Conservation (phyloP, 345 rosid species). For the Boechera divaricarpa region DNA sequence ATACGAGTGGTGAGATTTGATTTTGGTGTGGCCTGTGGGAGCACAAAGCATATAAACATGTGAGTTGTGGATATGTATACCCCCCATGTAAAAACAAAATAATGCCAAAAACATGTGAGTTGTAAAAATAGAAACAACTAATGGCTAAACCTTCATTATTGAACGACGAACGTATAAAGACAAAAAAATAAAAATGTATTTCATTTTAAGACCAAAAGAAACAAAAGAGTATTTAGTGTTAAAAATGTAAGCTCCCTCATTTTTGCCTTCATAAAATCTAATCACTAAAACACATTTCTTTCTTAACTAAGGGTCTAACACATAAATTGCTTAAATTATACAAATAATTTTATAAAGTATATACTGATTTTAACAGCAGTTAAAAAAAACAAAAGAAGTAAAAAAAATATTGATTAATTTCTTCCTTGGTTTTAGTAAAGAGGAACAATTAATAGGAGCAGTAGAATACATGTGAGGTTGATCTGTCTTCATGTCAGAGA, state of each 20-base stretch:
- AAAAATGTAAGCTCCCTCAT: not conserved
- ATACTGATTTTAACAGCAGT: not conserved
- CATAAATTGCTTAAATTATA: no score
- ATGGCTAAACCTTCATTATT: not conserved
- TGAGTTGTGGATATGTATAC: constrained; percentile 5
- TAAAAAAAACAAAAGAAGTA: not conserved
- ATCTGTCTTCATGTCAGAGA: constrained; percentile 44
- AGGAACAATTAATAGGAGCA: constrained; percentile 31
- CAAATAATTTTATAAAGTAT: no score
- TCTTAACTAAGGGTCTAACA: not conserved
- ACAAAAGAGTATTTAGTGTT: not conserved
- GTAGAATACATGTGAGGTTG: constrained; percentile 38
- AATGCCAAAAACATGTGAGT: no score
- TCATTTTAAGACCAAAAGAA: not conserved
- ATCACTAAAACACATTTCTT: not conserved
- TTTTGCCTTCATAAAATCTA: no score
- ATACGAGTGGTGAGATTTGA: constrained; percentile 14
- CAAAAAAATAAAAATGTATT: not conserved
- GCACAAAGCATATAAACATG: constrained; percentile 37
- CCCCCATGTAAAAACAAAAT: no score
- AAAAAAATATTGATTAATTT: not conserved
- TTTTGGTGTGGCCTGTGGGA: constrained; percentile 37
- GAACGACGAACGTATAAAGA: constrained; percentile 34
- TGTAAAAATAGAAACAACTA: no score
- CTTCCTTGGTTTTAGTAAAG: constrained; percentile 1